Evolutionary conservation across 331 rosid species (phyloP).

Genomic region (Malus hybrid): DNA sequence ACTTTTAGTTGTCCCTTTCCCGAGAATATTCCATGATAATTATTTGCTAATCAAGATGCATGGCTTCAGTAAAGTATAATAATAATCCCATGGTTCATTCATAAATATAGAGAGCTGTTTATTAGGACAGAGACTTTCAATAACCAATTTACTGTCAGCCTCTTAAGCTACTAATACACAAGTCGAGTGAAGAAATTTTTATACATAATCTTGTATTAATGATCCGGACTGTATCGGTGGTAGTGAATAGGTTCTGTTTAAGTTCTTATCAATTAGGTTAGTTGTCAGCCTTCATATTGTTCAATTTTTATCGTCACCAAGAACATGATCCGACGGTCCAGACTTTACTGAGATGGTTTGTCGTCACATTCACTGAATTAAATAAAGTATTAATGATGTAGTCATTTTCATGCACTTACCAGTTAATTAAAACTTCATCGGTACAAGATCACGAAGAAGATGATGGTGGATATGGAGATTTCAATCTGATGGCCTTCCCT

Average conservation of each 20-base stretch:
- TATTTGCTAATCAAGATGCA: conserved; percentile 19
- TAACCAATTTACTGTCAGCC: too few relatives aligned
- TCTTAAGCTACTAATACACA: too few relatives aligned
- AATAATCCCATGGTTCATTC: background rate
- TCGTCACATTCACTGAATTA: conserved; percentile 1
- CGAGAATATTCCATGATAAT: conserved; percentile 34
- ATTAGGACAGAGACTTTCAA: background rate
- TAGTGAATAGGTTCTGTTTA: too few relatives aligned
- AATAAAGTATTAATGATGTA: background rate
- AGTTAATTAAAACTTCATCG: background rate
- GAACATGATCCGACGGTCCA: background rate
- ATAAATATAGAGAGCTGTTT: background rate
- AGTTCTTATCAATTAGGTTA: background rate
- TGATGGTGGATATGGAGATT: background rate
- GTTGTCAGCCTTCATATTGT: background rate
- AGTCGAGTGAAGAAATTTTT: background rate
- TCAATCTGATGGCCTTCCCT: background rate
- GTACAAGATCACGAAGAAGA: background rate
- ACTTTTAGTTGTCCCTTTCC: conserved; percentile 17
- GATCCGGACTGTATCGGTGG: too few relatives aligned
- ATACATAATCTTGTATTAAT: background rate
- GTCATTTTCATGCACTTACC: conserved; percentile 5
- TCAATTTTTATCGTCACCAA: background rate
- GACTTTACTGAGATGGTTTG: background rate
- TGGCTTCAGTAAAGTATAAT: background rate